Percentiles rank a stretch among this genome's conserved stretches.
phyloP scores from a whole-genome alignment of 176 grass and related monocot genomes.

The Zizania latifolia region DNA sequence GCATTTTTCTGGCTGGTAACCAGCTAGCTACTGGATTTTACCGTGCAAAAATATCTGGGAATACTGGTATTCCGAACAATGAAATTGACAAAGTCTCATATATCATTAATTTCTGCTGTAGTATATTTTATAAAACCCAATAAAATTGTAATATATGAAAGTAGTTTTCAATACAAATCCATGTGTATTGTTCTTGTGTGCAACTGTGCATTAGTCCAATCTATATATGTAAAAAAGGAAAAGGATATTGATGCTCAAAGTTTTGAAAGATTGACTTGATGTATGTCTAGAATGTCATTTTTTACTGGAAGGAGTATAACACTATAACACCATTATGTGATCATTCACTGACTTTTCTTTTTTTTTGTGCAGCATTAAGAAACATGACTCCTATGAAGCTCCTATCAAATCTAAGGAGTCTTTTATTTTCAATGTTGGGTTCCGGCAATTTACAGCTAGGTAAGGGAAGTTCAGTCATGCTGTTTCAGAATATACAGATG shows the following conservation, averaged over 20 bases:
- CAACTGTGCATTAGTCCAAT: background rate
- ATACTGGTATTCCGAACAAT: background rate
- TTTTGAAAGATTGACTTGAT: background rate
- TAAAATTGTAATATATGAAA: background rate
- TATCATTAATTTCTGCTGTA: background rate
- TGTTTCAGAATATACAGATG: background rate
- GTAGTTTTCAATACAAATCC: background rate
- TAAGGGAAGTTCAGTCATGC: conserved; percentile 28
- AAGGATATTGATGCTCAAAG: background rate
- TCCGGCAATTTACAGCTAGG: conserved; percentile 86
- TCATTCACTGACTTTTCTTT: background rate
- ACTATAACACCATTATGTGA: background rate
- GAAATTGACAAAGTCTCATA: background rate
- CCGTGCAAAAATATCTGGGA: no score
- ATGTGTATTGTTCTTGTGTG: background rate
- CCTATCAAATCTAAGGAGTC: conserved; percentile 90
- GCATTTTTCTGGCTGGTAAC: background rate
- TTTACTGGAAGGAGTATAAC: conserved; percentile 11
- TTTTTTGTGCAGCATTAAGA: conserved; percentile 70
- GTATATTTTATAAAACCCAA: background rate
- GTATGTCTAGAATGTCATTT: background rate
- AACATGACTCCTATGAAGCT: conserved; percentile 74
- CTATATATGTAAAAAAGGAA: background rate
- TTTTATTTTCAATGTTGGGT: conserved; percentile 85
- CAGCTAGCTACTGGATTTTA: no score